Base-by-base conservation (phyloP, 2,329 filamentous ascomycete genomes). In the Penicillium palitans region DNA sequence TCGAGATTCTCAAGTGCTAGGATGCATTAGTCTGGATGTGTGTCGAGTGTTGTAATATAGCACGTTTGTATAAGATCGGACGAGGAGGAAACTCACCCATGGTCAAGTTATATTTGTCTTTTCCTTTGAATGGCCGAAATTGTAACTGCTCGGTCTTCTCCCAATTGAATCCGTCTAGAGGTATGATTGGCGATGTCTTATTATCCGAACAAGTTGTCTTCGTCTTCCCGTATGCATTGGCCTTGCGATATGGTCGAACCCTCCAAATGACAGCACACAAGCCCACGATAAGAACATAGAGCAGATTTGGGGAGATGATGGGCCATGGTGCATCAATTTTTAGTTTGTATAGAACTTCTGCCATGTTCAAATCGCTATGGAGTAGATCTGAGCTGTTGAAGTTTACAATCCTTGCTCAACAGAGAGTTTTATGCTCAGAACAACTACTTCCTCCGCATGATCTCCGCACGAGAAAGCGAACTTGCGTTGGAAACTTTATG, bases 41-140 rank as follows among this genome's bases (percentile, higher is more conserved):
- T 54, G 52, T 51, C 57, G 49, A 49, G n/a, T 15, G 13, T 9
- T 7, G 15, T 4, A 39, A 40, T 42, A 61, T 31, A 25, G 6
- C 21, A 31, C 19, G 45, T 62, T 6, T 40, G 2, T 29, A 31
- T 17, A n/a, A 27, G 9, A 29, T 13, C 15, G 5, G 19, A 29
- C 1, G 4, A 48, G 15, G 4, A 19, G 17, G 6, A 8, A 37
- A 50, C 72, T 61, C 72, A 86, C 84, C 82, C 85, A 88, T 88
- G 6, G 85, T 87, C 51, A 88, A 70, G 66, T 87, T 80, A 66
- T 84, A 88, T 64, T 81, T 85, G 6, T 83, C 79, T 68, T 81
- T 85, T 6, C 83, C 80, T 69, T 84, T 86, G 71, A 86, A 86
- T 0, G 83, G 81, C 15, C 85, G 76, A 12, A 85, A 68, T 57